Percentiles rank a stretch among this genome's conserved stretches.
These are phyloP conservation scores for Rachicladosporium sp. DNA, from an alignment of 2,329 filamentous ascomycete species.

Conservation along the genomic window DNA sequence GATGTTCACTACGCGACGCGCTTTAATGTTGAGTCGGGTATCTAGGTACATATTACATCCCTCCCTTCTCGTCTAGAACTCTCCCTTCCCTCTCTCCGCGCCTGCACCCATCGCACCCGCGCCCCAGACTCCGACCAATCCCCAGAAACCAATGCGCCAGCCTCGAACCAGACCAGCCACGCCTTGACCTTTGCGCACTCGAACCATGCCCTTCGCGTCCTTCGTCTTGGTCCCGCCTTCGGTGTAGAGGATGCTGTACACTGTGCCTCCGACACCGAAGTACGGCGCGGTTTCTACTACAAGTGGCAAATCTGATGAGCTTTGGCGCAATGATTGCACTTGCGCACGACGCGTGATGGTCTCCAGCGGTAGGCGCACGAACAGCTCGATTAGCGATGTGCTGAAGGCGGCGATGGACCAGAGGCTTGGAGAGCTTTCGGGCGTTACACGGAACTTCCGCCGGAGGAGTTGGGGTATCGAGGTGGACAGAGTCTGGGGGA, in stretches of 20 bases:
- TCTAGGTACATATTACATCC: too few relatives aligned
- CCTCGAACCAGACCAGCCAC: slow-evolving; percentile 57
- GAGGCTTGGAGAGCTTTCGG: slow-evolving; percentile 63
- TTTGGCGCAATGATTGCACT: slow-evolving; percentile 32
- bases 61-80: slow-evolving; percentile 15
- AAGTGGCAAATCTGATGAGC: slow-evolving; percentile 43
- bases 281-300: slow-evolving; percentile 74
- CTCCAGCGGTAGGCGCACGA: slow-evolving; percentile 80
- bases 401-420: slow-evolving; percentile 77
- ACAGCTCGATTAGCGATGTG: slow-evolving; percentile 66
- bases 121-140: slow-evolving; percentile 61
- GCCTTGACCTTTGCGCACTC: slow-evolving; percentile 51
- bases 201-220: slow-evolving; percentile 23
- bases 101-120: slow-evolving; percentile 51
- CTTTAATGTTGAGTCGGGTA: too few relatives aligned
- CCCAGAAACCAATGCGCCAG: slow-evolving; percentile 70
- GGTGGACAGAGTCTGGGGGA: slow-evolving; percentile 71
- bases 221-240: slow-evolving; percentile 50
- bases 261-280: slow-evolving; percentile 72
- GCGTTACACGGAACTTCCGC: slow-evolving; percentile 73
- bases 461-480: slow-evolving; percentile 77
- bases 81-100: slow-evolving; percentile 40
- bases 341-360: slow-evolving; percentile 85
- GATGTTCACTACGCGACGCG: too few relatives aligned
- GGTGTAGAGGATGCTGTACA: slow-evolving; percentile 73